Conservation (phyloP, 2,329 filamentous ascomycete species). For the Tolypocladium nubicola region DNA sequence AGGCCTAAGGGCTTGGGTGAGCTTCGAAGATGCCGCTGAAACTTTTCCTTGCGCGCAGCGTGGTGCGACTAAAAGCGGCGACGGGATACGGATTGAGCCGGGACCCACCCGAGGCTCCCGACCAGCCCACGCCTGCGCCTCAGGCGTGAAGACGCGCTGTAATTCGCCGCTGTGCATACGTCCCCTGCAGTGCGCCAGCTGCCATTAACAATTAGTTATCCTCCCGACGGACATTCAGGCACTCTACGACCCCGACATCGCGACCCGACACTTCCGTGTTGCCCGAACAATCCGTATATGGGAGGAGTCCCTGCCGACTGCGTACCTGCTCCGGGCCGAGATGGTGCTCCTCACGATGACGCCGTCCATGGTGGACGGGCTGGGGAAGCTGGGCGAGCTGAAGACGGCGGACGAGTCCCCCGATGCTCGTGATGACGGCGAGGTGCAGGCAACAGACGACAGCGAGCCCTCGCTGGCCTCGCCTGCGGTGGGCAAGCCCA, state of each 20-base stretch:
- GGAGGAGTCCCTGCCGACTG: neutral
- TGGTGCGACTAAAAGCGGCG: conserved; percentile 1
- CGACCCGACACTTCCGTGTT: neutral
- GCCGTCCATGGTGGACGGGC: conserved; percentile 50
- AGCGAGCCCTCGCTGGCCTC: conserved; percentile 38
- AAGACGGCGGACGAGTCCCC: conserved; percentile 2
- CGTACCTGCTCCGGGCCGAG: neutral
- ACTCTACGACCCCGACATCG: neutral
- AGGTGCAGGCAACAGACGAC: conserved; percentile 3
- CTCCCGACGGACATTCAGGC: neutral
- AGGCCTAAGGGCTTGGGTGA: neutral
- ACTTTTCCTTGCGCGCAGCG: conserved; percentile 6
- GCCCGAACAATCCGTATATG: neutral
- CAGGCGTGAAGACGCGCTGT: neutral
- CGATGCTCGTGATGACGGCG: conserved; percentile 8
- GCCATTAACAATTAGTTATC: neutral
- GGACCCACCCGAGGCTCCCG: conserved; percentile 1
- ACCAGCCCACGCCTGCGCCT: neutral
- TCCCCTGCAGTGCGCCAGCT: too few species aligned
- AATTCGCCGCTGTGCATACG: neutral
- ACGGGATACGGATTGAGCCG: conserved; percentile 8
- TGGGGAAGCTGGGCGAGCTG: conserved; percentile 26
- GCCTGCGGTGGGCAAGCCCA: conserved; percentile 50
- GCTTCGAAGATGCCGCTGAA: conserved; percentile 3
- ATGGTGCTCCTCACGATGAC: conserved; percentile 81